Evolutionary conservation across 352 stramenopile species (phyloP).

Genomic region (Thraustochytrium aureum): DNA sequence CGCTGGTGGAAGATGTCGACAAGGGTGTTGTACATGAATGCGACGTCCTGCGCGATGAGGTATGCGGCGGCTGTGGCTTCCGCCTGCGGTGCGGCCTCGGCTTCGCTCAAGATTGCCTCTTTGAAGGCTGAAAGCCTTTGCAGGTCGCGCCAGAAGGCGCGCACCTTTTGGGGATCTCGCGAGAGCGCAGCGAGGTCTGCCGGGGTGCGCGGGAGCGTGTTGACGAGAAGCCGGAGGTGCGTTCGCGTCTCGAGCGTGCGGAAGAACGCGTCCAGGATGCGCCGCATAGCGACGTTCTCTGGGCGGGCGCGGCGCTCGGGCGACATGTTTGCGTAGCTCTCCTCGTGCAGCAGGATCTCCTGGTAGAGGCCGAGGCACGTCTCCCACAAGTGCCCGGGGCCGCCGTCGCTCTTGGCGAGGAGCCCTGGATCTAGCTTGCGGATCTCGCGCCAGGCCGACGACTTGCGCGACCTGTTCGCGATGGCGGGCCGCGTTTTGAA

Average conservation of each 20-base stretch:
- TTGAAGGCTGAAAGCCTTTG: background rate
- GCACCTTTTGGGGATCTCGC: background rate
- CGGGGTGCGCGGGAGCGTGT: background rate
- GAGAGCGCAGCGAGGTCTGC: background rate
- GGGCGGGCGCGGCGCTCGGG: background rate
- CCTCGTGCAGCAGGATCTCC: slow-evolving; percentile 17
- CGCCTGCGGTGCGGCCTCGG: too few species aligned
- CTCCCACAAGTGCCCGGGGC: background rate
- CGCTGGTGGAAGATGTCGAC: background rate
- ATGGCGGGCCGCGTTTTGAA: too few species aligned
- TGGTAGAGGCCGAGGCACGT: background rate
- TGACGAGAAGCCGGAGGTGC: background rate
- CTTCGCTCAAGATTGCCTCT: too few species aligned
- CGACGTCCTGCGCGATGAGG: too few species aligned
- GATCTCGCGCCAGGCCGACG: too few species aligned
- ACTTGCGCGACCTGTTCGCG: too few species aligned
- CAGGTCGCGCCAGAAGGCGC: background rate
- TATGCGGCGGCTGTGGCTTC: too few species aligned
- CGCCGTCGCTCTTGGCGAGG: too few species aligned
- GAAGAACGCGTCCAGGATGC: background rate
- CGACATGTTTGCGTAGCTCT: slow-evolving; percentile 1
- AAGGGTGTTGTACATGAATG: background rate
- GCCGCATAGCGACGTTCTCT: slow-evolving; percentile 3
- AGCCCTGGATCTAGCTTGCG: too few species aligned
- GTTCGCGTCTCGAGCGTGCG: background rate